Conservation (phyloP, 306 rosid species). For the Cucurbita maxima region DNA sequence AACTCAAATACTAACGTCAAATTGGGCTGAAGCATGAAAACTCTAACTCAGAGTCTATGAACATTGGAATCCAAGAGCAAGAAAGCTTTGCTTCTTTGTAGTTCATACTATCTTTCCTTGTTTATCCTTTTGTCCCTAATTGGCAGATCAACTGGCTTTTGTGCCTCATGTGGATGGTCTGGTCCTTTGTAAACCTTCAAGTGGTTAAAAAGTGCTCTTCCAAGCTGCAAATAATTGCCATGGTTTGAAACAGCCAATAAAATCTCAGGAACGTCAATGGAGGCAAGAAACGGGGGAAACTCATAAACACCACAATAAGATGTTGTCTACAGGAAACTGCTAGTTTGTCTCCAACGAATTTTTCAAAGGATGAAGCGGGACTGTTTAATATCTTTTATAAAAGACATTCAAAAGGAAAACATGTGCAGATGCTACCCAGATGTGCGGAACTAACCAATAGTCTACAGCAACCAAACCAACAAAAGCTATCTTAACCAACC, state of each 20-base stretch:
- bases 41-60: neutral
- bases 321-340: neutral
- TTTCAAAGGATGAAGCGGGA: neutral
- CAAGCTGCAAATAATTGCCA: slow-evolving; percentile 56
- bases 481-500: neutral
- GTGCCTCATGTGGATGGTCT: slow-evolving; percentile 88
- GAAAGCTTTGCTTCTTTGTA: neutral
- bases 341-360: neutral
- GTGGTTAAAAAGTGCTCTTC: slow-evolving; percentile 79
- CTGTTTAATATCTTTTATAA: neutral
- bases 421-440: neutral
- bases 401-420: neutral
- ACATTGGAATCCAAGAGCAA: neutral
- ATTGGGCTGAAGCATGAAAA: neutral
- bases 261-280: neutral
- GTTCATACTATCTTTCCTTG: slow-evolving; percentile 24
- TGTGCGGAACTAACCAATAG: neutral
- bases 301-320: neutral
- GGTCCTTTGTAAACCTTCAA: slow-evolving; percentile 84
- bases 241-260: slow-evolving; percentile 1
- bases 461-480: neutral
- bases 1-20: neutral
- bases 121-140: slow-evolving; percentile 78
- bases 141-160: slow-evolving; percentile 65
- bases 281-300: neutral